Evolutionary conservation across 1,139 yeast genomes (phyloP), one percentile per base, ranked within the genome.

Genomic region (Debaryomyces robertsiae): DNA sequence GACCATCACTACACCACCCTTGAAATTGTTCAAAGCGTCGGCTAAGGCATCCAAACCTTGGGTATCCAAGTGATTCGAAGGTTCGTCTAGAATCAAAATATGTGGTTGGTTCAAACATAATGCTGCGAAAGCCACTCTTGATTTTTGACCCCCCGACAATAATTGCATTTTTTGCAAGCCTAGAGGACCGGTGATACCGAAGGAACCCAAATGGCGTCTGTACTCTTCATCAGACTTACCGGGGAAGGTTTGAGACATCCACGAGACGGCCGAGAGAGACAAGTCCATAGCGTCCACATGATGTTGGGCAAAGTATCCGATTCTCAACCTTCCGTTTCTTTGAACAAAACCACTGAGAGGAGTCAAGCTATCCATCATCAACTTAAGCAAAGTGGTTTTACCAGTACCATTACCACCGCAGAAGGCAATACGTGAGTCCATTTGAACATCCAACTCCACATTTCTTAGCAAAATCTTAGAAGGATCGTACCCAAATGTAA

Each of bases 331-430:
- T 30, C 95, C 86, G 57, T 93, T 91, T 49, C 82, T 79, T 23
- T 87, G 76, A 13, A 91, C 85, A 44, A 76, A 73, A 44, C 99
- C 99, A 9, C 68, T 70, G 32, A 81, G 55, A 2, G 98, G 98
- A 16, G 72, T 66, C 42, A 86, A 67, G 51, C 75, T 79, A 47
- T 88, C 96, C 79, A 91, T 83, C 53, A 93, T 72, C 41, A 93
- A 72, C 62, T 91, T 93, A 57, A 93, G 75, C 49, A 93, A 71
- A 2, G 98, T 93, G 9, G 98, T 91, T 66, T 93, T 93, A 85
- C 98, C 98, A 58, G 97, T 89, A 72, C 99, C 99, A 63, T 93
- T 93, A 50, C 97, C 98, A 77, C 99, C 99, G 44, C 93, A 96
- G 50, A 93, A 75, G 1, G 98, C 98, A 52, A 93, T 86, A 65